Evolutionary conservation across 306 rosid species (phyloP).

Genomic region (Cajanus cajan): DNA sequence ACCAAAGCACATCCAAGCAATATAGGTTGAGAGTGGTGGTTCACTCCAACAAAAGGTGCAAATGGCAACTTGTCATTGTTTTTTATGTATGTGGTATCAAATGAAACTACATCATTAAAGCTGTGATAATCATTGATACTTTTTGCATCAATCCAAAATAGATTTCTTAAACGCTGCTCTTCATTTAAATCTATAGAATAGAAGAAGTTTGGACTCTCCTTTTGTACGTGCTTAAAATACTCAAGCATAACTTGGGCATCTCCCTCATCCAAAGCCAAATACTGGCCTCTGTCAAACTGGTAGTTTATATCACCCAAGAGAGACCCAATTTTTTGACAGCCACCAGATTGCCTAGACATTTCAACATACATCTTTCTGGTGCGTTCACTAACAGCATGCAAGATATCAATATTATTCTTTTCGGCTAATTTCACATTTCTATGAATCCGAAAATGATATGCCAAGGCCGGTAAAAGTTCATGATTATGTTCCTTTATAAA

Average conservation of each 20-base stretch:
- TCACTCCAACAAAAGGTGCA: conserved; percentile 91
- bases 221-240: conserved; percentile 83
- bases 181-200: conserved; percentile 82
- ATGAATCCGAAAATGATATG: conserved; percentile 92
- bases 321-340: conserved; percentile 48
- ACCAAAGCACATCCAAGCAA: conserved; percentile 90
- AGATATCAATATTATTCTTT: conserved; percentile 85
- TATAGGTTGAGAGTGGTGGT: conserved; percentile 87
- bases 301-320: conserved; percentile 35
- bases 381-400: conserved; percentile 93
- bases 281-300: conserved; percentile 66
- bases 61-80: conserved; percentile 80
- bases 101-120: conserved; percentile 74
- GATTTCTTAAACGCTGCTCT: conserved; percentile 81
- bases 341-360: conserved; percentile 81
- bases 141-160: conserved; percentile 91
- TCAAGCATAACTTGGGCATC: conserved; percentile 83
- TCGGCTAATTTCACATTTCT: conserved; percentile 92
- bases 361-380: conserved; percentile 93
- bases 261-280: conserved; percentile 82
- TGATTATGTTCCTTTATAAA: conserved; percentile 94
- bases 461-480: conserved; percentile 90
- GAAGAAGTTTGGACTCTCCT: conserved; percentile 78
- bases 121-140: conserved; percentile 71
- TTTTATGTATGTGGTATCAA: conserved; percentile 74